These are phyloP conservation scores for Ophiostoma himal-ulmi DNA, from an alignment of 2,329 filamentous ascomycete genomes.

Conservation along the genomic window DNA sequence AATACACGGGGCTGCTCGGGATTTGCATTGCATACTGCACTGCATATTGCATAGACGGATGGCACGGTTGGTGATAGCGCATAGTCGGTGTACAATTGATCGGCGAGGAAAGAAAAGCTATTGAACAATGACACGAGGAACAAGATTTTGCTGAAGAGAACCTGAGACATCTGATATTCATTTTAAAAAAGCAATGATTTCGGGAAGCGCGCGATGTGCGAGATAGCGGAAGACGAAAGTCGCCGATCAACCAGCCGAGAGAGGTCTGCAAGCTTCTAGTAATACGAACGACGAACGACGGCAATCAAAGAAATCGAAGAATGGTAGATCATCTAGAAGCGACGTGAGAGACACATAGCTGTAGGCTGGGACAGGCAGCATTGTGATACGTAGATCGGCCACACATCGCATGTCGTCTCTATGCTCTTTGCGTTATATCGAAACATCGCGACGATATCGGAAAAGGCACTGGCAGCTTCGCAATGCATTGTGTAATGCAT, in stretches of 20 bases:
- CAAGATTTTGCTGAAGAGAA: too few relatives aligned
- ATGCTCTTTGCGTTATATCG: too few relatives aligned
- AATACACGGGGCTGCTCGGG: not conserved
- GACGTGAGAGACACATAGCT: too few relatives aligned
- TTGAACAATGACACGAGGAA: too few relatives aligned
- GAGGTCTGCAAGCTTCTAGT: not conserved
- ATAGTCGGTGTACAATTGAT: not conserved
- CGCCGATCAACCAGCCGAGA: not conserved
- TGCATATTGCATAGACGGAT: not conserved
- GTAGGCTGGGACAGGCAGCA: not conserved
- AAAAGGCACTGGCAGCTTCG: not conserved
- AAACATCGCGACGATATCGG: not conserved
- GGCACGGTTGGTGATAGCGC: not conserved
- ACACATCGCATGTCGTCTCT: not conserved
- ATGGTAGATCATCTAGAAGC: not conserved
- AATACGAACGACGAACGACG: not conserved
- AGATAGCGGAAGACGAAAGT: not conserved
- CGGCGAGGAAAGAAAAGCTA: not conserved
- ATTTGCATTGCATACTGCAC: not conserved
- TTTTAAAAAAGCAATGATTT: not conserved
- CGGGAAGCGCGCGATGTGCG: not conserved
- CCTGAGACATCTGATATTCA: not conserved
- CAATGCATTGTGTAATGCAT: too few relatives aligned
- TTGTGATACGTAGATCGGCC: not conserved
- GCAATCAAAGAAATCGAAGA: too few relatives aligned